Base-by-base conservation (phyloP, 306 rosid species). In the Hippophae rhamnoides region DNA sequence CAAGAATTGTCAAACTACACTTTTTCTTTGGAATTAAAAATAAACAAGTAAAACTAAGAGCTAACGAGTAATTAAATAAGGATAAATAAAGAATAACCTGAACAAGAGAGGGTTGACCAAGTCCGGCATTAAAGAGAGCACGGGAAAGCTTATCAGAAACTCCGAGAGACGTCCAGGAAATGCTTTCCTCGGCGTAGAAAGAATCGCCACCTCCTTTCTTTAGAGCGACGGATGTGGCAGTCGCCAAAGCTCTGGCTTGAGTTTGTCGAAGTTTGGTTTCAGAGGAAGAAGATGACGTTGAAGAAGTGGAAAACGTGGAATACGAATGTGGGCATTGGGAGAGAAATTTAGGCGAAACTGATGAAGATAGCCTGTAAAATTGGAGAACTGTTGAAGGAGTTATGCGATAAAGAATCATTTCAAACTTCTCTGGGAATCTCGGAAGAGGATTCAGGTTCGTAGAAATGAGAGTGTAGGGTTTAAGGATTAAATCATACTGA, bases 111-210 rank as follows among this genome's bases (percentile, higher is more conserved):
- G 98, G 98, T 61, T 79, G 82, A 10, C 72, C 81, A 45, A 92
- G 75, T 41, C 96, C 96, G 54, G 86, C 82, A 61, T 62, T 68
- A 53, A 69, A 67, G 46, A 92, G 89, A 41, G 95, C 89, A 47
- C 58, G 76, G 67, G 95, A 92, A 66, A 92, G 56, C 67, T 81
- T 68, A 58, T 87, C 87, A 52, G 98, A 92, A 9, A 87, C 69
- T 53, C 93, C 95, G 1, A 92, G 84, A 40, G 95, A 81, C 9
- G 72, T 64, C 98, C 98, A 87, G 10, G 78, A 76, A 81, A 92
- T 86, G 66, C 68, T 68, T 27, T 87, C 96, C 25, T 81, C 86
- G 7, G 93, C 79, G 57, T 72, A 85, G 62, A 92, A 92, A 41
- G 93, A 81, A 54, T 92, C 95, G 56, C 69, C 70, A 25, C 83